phyloP scores from a whole-genome alignment of 139 green algal species.

The Raphidocelis subcapitata region DNA sequence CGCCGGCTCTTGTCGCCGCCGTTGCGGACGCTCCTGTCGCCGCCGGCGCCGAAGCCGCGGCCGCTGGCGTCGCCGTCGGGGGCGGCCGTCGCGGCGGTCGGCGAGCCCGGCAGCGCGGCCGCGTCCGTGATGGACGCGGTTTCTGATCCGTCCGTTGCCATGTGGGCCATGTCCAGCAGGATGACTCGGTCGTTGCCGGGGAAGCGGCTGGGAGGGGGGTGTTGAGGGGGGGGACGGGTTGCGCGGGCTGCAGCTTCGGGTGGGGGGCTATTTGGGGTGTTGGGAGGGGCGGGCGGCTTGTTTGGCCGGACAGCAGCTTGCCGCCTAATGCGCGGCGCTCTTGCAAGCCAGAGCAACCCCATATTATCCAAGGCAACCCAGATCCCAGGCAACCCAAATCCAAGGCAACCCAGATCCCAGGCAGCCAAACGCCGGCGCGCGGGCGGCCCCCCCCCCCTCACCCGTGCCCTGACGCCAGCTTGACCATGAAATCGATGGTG shows the following conservation, averaged over 20 bases:
- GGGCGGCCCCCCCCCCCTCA: background rate
- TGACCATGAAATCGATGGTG: conserved; percentile 25
- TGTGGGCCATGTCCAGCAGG: conserved; percentile 30
- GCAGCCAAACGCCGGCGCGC: too few relatives aligned
- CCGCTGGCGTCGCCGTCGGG: too few relatives aligned
- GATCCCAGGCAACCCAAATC: too few relatives aligned
- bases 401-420: too few relatives aligned
- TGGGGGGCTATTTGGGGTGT: background rate
- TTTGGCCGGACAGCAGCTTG: background rate
- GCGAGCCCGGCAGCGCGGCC: too few relatives aligned
- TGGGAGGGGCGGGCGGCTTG: background rate
- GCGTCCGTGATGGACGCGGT: too few relatives aligned
- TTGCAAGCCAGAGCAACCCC: background rate
- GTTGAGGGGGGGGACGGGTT: background rate
- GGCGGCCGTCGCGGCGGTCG: too few relatives aligned
- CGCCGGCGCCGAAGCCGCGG: too few relatives aligned
- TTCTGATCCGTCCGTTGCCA: background rate
- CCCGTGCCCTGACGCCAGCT: conserved; percentile 17
- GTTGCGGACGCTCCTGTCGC: too few relatives aligned
- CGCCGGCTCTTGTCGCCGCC: too few relatives aligned
- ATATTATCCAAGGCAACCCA: background rate
- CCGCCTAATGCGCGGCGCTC: background rate
- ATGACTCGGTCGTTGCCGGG: conserved; percentile 19
- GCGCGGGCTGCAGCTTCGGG: background rate
- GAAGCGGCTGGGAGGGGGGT: conserved; percentile 17